Conservation (phyloP, 441 rosid genomes). For the Cnidoscolus chayamansa region DNA sequence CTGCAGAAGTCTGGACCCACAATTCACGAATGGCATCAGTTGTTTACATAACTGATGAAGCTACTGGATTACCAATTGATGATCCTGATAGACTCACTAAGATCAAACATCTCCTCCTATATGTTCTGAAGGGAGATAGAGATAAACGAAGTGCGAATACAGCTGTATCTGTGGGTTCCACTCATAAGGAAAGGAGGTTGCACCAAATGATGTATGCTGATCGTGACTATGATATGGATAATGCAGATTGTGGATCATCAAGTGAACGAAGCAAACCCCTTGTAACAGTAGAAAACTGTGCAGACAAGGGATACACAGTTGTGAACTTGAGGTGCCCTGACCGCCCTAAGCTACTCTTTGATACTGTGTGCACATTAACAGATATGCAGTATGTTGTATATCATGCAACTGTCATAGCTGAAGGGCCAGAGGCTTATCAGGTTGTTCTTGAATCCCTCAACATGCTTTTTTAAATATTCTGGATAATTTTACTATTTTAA, state of each 20-base stretch:
- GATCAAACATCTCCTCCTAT: slow-evolving; percentile 63
- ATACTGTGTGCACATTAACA: slow-evolving; percentile 73
- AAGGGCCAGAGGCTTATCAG: slow-evolving; percentile 79
- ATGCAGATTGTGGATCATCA: slow-evolving; percentile 31
- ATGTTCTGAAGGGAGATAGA: slow-evolving; percentile 57
- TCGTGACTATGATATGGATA: slow-evolving; percentile 60
- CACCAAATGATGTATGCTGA: slow-evolving; percentile 91
- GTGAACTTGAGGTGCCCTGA: slow-evolving; percentile 71
- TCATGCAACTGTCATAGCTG: slow-evolving; percentile 72
- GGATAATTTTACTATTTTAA: background rate
- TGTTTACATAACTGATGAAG: slow-evolving; percentile 58
- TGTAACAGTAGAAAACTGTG: slow-evolving; percentile 58
- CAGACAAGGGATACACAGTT: slow-evolving; percentile 68
- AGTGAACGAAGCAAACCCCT: slow-evolving; percentile 40
- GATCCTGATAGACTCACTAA: slow-evolving; percentile 47
- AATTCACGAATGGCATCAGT: slow-evolving; percentile 87
- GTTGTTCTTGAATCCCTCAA: slow-evolving; percentile 29
- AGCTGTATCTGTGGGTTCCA: slow-evolving; percentile 65
- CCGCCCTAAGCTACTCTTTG: slow-evolving; percentile 71
- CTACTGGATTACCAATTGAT: slow-evolving; percentile 52
- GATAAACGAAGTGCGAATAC: slow-evolving; percentile 65
- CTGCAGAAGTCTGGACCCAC: slow-evolving; percentile 88
- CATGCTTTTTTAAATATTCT: slow-evolving; percentile 9
- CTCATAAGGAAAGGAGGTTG: slow-evolving; percentile 71
- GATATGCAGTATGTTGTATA: slow-evolving; percentile 81